Evolutionary conservation across 768 basidiomycete genomes (phyloP), one percentile per base, ranked within the genome.

Genomic region (Russula ochroleuca): DNA sequence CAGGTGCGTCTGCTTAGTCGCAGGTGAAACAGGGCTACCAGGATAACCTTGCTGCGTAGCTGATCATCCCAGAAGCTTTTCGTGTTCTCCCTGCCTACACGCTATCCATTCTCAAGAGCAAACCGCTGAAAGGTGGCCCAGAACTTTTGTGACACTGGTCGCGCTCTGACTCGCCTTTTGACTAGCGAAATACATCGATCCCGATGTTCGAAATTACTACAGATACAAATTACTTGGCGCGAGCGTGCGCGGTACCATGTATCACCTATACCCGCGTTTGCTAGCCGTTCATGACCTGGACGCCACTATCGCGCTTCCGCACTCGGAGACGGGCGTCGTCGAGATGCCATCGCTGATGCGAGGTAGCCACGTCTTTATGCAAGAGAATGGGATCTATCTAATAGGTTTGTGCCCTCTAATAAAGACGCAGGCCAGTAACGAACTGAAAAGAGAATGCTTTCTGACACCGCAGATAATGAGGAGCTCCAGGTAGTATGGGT

Each of bases 41-140:
- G 21, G 21, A 49, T 56, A 23, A 63, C 69, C 65, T 49, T 68
- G 43, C 55, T 62, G 14, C 48, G 1, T 69, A 99, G 96, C 75
- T 99, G 65, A 90, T 99, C 65, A 84, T 99, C 28, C 97, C 97
- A 7, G 97, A 98, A 75, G 87, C 90, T 0, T 94, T 94, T 79
- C 87, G 88, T 70, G 81, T 88, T 1, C 81, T 98, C 48, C 92
- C 94, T 0, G 79, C 93, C 19, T 94, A 87, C 72, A 83, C 83
- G 3, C 78, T 98, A 3, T 86, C 86, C 13, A 82, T 98, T 38
- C 79, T 89, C 51, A 99, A 99, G 77, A 83, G 83, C 57, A 96
- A 97, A 73, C 87, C 94, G 21, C 76, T 99, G n/a, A 96, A 97
- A 86, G 93, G 96, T 68, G 61, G 60, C 59, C 57, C 35, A n/a